phyloP scores from a whole-genome alignment of 345 rosid species.

The Aquilaria sinensis region DNA sequence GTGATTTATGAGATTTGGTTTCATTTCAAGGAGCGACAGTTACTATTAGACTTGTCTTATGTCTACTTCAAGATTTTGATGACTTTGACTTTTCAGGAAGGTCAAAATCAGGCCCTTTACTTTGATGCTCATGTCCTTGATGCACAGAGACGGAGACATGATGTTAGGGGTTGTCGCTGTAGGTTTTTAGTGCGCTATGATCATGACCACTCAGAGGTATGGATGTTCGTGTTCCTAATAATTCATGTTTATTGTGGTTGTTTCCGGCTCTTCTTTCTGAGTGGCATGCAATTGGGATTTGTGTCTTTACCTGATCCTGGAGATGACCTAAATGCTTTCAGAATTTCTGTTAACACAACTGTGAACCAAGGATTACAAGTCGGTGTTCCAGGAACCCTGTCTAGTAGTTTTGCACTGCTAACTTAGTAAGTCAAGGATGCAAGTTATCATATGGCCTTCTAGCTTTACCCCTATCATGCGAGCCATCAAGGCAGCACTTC shows the following conservation, averaged over 20 bases:
- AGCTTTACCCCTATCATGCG: too few relatives aligned
- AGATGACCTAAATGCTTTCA: too few relatives aligned
- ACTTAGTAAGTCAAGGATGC: too few relatives aligned
- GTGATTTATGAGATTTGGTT: conserved; percentile 4
- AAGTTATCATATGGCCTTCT: too few relatives aligned
- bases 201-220: conserved; percentile 96
- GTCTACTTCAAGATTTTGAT: background rate
- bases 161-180: conserved; percentile 98
- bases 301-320: background rate
- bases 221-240: background rate
- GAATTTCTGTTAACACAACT: too few relatives aligned
- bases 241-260: background rate
- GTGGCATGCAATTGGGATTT: too few relatives aligned
- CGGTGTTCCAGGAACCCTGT: too few relatives aligned
- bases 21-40: background rate
- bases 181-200: conserved; percentile 94
- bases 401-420: too few relatives aligned
- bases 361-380: too few relatives aligned
- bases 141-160: conserved; percentile 97
- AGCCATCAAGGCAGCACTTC: too few relatives aligned
- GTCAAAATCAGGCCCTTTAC: conserved; percentile 97
- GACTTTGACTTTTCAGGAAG: conserved; percentile 56
- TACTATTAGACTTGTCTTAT: background rate
- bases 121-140: conserved; percentile 95
- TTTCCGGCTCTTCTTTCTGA: too few relatives aligned